Conservation (phyloP, 805 yeast genomes). For the Candida hispaniensis region DNA sequence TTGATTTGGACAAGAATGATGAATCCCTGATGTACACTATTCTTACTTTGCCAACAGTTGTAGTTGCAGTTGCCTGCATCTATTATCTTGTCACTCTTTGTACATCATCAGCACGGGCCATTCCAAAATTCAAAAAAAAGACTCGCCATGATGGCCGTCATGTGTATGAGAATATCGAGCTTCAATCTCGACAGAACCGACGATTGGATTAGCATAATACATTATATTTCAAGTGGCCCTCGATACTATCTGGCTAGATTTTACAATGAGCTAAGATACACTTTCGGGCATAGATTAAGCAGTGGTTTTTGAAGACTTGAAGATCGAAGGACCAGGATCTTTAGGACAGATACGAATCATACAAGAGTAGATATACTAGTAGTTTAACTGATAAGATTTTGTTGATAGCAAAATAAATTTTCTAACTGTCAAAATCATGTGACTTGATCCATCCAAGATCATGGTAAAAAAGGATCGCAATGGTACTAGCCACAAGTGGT, state of each 20-base stretch:
- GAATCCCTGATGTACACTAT: constrained; percentile 26
- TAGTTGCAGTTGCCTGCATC: constrained; percentile 17
- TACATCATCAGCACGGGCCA: constrained; percentile 10
- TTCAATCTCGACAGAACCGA: constrained; percentile 10
- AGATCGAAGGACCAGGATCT: constrained; percentile 15
- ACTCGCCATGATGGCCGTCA: constrained; percentile 4
- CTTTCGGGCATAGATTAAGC: constrained; percentile 10
- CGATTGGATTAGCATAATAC: constrained; percentile 5
- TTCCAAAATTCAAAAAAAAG: constrained; percentile 11
- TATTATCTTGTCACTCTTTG: constrained; percentile 17
- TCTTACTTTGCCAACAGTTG: constrained; percentile 19
- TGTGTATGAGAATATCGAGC: constrained; percentile 4
- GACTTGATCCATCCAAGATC: no score
- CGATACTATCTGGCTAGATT: no score
- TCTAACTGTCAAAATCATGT: no score
- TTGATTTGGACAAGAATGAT: constrained; percentile 33
- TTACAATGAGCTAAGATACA: constrained; percentile 14
- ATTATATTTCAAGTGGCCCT: no score
- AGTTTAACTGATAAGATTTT: no score
- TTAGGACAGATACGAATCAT: constrained; percentile 27
- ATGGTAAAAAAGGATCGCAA: no score
- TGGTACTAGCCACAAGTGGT: constrained; percentile 14
- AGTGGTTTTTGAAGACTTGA: constrained; percentile 21
- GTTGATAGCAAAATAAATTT: no score
- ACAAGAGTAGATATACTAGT: no score